Evolutionary conservation across 225 moss, liverwort and hornwort genomes (phyloP).

Genomic region (Bryoerythrophyllum caledonicum): DNA sequence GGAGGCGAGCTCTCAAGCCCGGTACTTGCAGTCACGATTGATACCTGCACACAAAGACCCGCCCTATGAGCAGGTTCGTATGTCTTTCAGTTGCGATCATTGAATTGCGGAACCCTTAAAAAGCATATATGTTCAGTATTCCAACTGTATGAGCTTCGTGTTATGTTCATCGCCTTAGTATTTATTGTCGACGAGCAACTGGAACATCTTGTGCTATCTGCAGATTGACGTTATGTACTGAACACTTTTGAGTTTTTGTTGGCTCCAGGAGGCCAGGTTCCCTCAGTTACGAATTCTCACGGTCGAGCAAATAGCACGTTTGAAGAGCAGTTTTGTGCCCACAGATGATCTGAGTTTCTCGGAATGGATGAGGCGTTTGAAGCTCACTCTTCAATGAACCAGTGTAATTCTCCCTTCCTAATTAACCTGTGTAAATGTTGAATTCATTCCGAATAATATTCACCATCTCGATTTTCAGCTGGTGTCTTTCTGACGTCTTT

Average conservation of each 20-base stretch:
- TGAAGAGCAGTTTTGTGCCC: conserved; percentile 65
- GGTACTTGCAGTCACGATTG: conserved; percentile 74
- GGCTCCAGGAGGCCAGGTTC: conserved; percentile 73
- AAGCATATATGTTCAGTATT: neutral
- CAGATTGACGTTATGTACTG: neutral
- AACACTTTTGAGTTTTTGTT: neutral
- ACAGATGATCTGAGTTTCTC: conserved; percentile 73
- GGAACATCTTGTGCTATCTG: neutral
- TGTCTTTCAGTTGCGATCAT: neutral
- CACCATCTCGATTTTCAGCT: neutral
- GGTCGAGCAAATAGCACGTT: conserved; percentile 61
- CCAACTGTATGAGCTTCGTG: neutral
- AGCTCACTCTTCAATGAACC: conserved; percentile 62
- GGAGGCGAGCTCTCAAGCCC: conserved; percentile 78
- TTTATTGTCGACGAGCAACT: neutral
- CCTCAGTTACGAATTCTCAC: conserved; percentile 62
- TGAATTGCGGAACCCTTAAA: neutral
- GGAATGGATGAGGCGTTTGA: conserved; percentile 82
- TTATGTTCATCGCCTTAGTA: neutral
- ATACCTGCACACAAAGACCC: conserved; percentile 83
- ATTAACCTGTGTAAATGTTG: conserved; percentile 3
- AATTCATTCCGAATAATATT: conserved; percentile 2
- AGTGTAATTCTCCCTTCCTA: conserved; percentile 17
- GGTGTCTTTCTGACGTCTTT: neutral
- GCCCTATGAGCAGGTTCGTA: conserved; percentile 64